Evolutionary conservation across 768 basidiomycete species (phyloP).

Genomic region (Lyophyllum shimeji): DNA sequence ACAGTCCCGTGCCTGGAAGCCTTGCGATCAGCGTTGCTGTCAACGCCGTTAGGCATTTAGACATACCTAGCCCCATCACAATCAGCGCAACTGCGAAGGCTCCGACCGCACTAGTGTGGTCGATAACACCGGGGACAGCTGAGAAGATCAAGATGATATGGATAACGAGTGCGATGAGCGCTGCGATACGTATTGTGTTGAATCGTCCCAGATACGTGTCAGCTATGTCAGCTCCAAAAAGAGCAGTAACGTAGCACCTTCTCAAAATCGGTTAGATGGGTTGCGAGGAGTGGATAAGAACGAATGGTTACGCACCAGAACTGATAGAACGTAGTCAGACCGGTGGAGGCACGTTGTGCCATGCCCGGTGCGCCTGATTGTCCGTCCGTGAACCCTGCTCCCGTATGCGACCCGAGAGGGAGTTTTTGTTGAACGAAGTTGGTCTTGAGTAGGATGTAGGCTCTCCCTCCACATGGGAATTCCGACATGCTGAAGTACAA

Average conservation of each 20-base stretch:
- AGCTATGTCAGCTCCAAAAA: constrained; percentile 71
- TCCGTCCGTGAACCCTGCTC: constrained; percentile 52
- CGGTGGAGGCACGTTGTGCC: constrained; percentile 72
- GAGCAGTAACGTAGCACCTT: constrained; percentile 66
- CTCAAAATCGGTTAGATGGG: no score
- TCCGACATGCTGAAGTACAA: constrained; percentile 27
- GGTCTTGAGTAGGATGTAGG: constrained; percentile 35
- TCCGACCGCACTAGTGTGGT: constrained; percentile 8
- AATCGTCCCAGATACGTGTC: constrained; percentile 73
- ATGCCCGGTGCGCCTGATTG: constrained; percentile 68
- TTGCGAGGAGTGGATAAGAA: not conserved
- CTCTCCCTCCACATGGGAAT: no score
- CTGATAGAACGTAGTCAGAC: constrained; percentile 67
- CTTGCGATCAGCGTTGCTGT: no score
- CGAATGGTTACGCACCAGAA: constrained; percentile 51
- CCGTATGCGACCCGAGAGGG: constrained; percentile 63
- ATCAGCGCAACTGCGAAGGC: constrained; percentile 50
- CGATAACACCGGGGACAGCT: constrained; percentile 56
- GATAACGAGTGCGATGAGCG: constrained; percentile 59
- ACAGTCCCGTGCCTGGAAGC: constrained; percentile 60
- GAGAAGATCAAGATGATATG: constrained; percentile 66
- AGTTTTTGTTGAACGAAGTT: constrained; percentile 78
- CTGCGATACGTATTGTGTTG: constrained; percentile 68
- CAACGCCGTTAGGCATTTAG: constrained; percentile 41
- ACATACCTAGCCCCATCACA: constrained; percentile 50